Conservation (phyloP, 805 yeast species). For the Pichia californica region DNA sequence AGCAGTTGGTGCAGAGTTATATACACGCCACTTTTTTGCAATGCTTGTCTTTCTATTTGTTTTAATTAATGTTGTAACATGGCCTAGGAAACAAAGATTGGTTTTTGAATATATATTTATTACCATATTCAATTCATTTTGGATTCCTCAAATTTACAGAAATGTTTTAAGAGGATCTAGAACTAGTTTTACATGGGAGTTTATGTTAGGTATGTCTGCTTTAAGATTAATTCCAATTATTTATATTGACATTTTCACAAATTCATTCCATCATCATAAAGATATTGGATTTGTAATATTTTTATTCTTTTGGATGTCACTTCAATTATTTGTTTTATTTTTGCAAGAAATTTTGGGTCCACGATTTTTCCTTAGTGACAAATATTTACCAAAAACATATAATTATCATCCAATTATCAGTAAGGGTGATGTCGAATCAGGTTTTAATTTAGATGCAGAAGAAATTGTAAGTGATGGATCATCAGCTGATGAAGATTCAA, state of each 20-base stretch:
- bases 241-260: conserved; percentile 43
- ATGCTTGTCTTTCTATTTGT: conserved; percentile 51
- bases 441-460: conserved; percentile 40
- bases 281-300: conserved; percentile 45
- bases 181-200: conserved; percentile 65
- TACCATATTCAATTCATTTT: conserved; percentile 56
- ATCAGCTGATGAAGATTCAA: conserved; percentile 15
- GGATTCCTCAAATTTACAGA: conserved; percentile 86
- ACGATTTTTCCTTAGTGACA: conserved; percentile 74
- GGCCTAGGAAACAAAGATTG: conserved; percentile 55
- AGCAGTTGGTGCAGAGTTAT: conserved; percentile 49
- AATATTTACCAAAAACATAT: conserved; percentile 71
- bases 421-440: conserved; percentile 54
- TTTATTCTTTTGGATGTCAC: conserved; percentile 46
- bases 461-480: conserved; percentile 14
- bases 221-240: conserved; percentile 58
- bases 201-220: conserved; percentile 60
- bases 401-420: conserved; percentile 70
- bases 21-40: conserved; percentile 49
- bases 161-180: conserved; percentile 66
- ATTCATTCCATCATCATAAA: conserved; percentile 66
- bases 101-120: conserved; percentile 52
- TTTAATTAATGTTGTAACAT: conserved; percentile 47
- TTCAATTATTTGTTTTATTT: conserved; percentile 53
- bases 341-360: conserved; percentile 70